A percentile compares a stretch with the other conserved stretches of the same genome.
These are phyloP conservation scores for Circinella umbellata DNA, from an alignment of 371 early-diverging fungal genomes.

Conservation along the genomic window DNA sequence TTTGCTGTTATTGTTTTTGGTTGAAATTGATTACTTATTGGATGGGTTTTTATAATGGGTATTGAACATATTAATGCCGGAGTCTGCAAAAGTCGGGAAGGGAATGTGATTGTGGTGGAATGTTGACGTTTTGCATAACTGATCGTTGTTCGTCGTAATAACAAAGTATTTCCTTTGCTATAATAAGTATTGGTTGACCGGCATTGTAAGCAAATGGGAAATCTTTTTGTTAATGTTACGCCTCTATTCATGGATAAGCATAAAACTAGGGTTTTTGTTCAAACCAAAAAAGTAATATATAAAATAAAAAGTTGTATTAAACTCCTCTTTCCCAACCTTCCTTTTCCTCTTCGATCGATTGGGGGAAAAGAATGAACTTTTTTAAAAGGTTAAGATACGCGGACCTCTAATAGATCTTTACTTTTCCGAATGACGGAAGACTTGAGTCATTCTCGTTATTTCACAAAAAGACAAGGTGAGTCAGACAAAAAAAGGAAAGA, in stretches of 20 bases:
- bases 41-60: neutral
- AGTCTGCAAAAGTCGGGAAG: conserved; percentile 7
- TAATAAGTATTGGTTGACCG: neutral
- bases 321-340: too few species aligned
- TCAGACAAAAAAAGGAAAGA: too few species aligned
- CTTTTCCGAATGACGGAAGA: neutral
- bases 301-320: neutral
- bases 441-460: neutral
- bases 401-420: neutral
- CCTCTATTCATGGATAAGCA: neutral
- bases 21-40: neutral
- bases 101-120: neutral
- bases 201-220: neutral
- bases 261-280: too few species aligned
- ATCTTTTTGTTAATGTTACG: neutral
- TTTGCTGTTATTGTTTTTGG: neutral
- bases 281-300: neutral
- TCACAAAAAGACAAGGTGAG: too few species aligned
- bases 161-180: neutral
- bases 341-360: neutral
- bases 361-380: neutral
- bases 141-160: neutral
- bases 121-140: neutral
- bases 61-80: conserved; percentile 6
- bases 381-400: neutral